Evolutionary conservation across 2,329 filamentous ascomycete species (phyloP).

Genomic region (Ophiostoma quercus): DNA sequence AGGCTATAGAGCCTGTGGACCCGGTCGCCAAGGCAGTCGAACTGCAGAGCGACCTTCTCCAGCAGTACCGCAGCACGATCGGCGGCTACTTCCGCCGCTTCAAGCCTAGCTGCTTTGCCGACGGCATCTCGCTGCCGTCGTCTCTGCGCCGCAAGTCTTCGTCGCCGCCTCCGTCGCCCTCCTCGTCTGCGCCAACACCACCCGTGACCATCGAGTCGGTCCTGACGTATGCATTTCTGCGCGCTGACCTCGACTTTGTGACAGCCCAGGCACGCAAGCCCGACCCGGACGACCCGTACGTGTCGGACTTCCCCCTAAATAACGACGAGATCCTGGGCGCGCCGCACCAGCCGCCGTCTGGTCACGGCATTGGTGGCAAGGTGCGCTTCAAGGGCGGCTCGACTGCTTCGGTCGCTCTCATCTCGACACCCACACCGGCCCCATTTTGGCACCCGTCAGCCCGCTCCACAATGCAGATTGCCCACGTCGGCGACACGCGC

Average conservation of each 20-base stretch:
- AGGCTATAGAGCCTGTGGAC: neutral
- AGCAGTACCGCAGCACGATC: constrained; percentile 74
- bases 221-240: constrained; percentile 86
- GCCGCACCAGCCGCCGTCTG: constrained; percentile 50
- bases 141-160: constrained; percentile 24
- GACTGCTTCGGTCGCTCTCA: constrained; percentile 81
- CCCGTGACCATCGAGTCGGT: constrained; percentile 65
- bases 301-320: constrained; percentile 74
- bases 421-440: constrained; percentile 83
- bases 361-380: constrained; percentile 63
- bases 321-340: constrained; percentile 73
- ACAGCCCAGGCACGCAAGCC: constrained; percentile 79
- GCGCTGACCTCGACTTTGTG: constrained; percentile 91
- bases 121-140: constrained; percentile 14
- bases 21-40: constrained; percentile 32
- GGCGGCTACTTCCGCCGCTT: constrained; percentile 95
- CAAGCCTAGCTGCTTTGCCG: constrained; percentile 67
- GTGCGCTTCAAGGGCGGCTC: constrained; percentile 88
- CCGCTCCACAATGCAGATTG: constrained; percentile 75
- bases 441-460: constrained; percentile 94
- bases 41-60: constrained; percentile 66
- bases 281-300: constrained; percentile 64
- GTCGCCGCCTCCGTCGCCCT: neutral
- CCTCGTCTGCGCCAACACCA: neutral
- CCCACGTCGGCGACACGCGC: constrained; percentile 90